Base-by-base conservation (phyloP, 78 protist species). In the Ministeria vibrans region DNA sequence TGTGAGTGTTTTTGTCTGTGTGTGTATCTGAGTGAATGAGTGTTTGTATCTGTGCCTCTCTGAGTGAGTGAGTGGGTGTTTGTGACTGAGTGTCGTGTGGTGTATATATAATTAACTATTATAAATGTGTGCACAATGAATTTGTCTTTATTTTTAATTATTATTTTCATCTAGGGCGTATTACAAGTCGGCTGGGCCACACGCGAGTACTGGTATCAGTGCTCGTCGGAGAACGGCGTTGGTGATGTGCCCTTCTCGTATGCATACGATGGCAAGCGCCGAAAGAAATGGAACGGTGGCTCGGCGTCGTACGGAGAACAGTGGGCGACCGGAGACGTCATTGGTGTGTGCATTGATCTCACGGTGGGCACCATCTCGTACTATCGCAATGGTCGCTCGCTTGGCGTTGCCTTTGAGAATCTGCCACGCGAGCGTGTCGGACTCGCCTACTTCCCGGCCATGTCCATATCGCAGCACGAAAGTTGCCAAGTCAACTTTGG, bases 401-500 rank as follows among this genome's bases (percentile, higher is more conserved):
- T 78, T 13, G 82, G 75, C 2, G 77, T 72, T 6, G 77, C 77
- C 55, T 72, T 72, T 46, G 34, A 6, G 9, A n/a, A n/a, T n/a
- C n/a, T n/a, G n/a, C n/a, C n/a, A n/a, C 3, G 18, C 59, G 74
- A 36, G 36, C 30, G 25, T 1, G 32, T 46, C 36, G 80, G 69
- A n/a, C 15, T 76, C 28, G 73, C 63, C 41, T 78, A 64, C 51
- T 62, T 66, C 27, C n/a, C n/a, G n/a, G n/a, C n/a, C n/a, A n/a
- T n/a, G n/a, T n/a, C n/a, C n/a, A n/a, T n/a, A n/a, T n/a, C n/a
- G n/a, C n/a, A n/a, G n/a, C n/a, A n/a, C n/a, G n/a, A n/a, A n/a
- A n/a, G n/a, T n/a, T n/a, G n/a, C n/a, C n/a, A n/a, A n/a, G 44
- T 78, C 68, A 78, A 78, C 71, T 20, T 78, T n/a, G 82, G 82